A percentile compares a stretch with the other conserved stretches of the same genome.
Conservation (phyloP, 805 yeast species). For the Metschnikowia borealis region DNA sequence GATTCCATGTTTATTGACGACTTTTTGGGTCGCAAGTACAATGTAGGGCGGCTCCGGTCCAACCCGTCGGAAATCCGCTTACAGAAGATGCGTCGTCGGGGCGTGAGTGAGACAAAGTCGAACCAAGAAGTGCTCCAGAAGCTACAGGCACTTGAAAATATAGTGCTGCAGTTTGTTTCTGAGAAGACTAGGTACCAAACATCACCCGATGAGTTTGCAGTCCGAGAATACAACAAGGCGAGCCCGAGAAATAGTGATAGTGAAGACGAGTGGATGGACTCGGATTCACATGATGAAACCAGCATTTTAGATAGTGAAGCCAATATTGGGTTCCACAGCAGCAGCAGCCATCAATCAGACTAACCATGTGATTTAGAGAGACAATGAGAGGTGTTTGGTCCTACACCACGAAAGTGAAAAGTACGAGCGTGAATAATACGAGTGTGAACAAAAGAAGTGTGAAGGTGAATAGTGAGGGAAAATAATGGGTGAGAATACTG, state of each 20-base stretch:
- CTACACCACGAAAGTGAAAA: too few relatives aligned
- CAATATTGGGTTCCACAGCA: neutral
- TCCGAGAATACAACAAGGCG: slow-evolving; percentile 6
- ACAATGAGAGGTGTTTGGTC: too few relatives aligned
- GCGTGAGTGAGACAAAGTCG: slow-evolving; percentile 2
- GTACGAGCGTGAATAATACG: too few relatives aligned
- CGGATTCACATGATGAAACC: neutral
- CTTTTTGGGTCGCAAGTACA: slow-evolving; percentile 27
- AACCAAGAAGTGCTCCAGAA: slow-evolving; percentile 9
- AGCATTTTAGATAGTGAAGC: neutral
- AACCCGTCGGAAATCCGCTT: slow-evolving; percentile 3
- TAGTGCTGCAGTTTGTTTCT: slow-evolving; percentile 3
- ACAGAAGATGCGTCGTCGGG: slow-evolving; percentile 6
- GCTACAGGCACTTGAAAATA: slow-evolving; percentile 5
- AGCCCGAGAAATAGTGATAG: neutral
- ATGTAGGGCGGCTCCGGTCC: slow-evolving; percentile 10
- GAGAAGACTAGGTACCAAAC: neutral
- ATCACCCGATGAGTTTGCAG: slow-evolving; percentile 4
- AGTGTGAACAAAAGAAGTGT: too few relatives aligned
- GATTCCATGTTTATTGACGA: slow-evolving; percentile 37
- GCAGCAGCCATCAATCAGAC: neutral
- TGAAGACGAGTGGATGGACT: slow-evolving; percentile 4
- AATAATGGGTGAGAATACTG: too few relatives aligned
- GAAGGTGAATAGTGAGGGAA: too few relatives aligned
- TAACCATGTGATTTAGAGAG: too few relatives aligned